These are phyloP conservation scores for Oldenlandia corymbosa DNA, from an alignment of 257 asterid species.

Conservation along the genomic window DNA sequence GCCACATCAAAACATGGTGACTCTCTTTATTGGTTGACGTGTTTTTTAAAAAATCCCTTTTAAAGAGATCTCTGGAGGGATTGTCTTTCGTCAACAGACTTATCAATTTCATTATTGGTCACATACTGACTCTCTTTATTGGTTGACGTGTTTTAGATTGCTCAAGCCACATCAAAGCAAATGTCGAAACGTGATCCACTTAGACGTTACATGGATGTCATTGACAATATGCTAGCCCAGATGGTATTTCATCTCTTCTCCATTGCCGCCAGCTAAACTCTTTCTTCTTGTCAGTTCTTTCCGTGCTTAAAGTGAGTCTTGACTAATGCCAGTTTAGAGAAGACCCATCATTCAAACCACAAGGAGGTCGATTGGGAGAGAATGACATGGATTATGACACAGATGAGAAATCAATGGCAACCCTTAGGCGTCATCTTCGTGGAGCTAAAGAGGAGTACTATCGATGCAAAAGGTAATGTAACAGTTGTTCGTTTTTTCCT, in stretches of 20 bases:
- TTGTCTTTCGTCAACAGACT: background rate
- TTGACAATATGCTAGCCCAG: constrained; percentile 83
- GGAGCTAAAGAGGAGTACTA: constrained; percentile 94
- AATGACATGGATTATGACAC: constrained; percentile 98
- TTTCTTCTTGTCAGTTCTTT: constrained; percentile 5
- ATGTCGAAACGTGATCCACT: constrained; percentile 97
- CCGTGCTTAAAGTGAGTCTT: constrained; percentile 10
- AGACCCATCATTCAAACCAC: constrained; percentile 98
- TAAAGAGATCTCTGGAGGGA: background rate
- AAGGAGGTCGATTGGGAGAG: constrained; percentile 95
- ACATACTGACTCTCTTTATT: constrained; percentile 2
- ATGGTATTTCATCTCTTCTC: constrained; percentile 55
- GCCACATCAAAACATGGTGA: too few species aligned
- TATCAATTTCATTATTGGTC: background rate
- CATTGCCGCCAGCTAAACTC: constrained; percentile 14
- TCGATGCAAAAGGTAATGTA: constrained; percentile 77
- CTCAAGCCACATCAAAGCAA: constrained; percentile 98
- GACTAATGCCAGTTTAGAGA: constrained; percentile 58
- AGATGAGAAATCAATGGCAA: constrained; percentile 98
- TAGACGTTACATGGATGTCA: constrained; percentile 84
- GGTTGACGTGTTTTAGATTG: constrained; percentile 52
- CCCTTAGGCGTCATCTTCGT: constrained; percentile 88
- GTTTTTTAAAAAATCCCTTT: background rate
- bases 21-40: too few species aligned
- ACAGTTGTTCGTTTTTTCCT: constrained; percentile 2